phyloP scores from a whole-genome alignment of 805 yeast species.

The Kodamaea kaohsiungensis region DNA sequence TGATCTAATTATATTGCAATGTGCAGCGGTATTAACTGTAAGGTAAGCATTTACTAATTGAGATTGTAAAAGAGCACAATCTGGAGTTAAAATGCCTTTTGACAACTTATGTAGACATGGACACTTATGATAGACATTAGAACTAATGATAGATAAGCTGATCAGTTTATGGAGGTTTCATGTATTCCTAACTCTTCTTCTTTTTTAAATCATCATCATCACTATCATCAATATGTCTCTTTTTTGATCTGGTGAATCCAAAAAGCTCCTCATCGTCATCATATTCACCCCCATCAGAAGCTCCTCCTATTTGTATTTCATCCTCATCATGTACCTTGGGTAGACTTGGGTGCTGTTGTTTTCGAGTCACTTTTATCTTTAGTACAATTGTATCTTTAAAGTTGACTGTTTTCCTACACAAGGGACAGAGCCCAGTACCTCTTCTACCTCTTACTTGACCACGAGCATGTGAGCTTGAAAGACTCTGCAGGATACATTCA shows the following conservation, averaged over 20 bases:
- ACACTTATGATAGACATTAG: no score
- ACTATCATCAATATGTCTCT: constrained; percentile 3
- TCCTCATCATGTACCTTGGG: not conserved
- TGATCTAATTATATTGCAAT: no score
- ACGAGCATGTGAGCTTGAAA: constrained; percentile 41
- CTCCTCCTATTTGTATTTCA: not conserved
- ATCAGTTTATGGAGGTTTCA: no score
- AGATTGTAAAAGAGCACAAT: no score
- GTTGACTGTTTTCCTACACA: constrained; percentile 40
- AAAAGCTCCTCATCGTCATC: constrained; percentile 4
- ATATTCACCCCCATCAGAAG: not conserved
- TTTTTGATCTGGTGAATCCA: not conserved
- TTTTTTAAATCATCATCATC: constrained; percentile 1
- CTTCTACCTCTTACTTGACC: constrained; percentile 40
- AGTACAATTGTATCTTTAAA: constrained; percentile 36
- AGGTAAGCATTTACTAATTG: no score
- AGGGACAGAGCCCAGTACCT: constrained; percentile 46
- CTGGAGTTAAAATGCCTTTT: no score
- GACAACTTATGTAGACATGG: no score
- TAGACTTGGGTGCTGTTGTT: constrained; percentile 1
- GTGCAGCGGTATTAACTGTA: no score
- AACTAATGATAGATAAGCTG: no score
- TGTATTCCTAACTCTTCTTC: not conserved
- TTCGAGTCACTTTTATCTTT: constrained; percentile 17
- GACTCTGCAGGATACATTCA: constrained; percentile 42